phyloP scores from a whole-genome alignment of 129 eudicot species.

The Artemisia annua region DNA sequence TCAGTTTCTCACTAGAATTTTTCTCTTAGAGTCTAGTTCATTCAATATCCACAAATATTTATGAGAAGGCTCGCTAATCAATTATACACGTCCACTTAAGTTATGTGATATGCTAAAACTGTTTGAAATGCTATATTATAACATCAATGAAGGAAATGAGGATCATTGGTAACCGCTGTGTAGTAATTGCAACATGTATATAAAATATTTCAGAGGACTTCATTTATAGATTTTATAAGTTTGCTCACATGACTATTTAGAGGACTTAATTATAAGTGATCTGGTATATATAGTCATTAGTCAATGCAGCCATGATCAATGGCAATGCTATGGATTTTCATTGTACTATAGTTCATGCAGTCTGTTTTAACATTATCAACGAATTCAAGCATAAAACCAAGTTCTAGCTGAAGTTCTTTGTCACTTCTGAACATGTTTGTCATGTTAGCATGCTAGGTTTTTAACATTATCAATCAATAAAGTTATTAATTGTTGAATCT shows the following conservation, averaged over 20 bases:
- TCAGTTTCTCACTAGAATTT: not conserved
- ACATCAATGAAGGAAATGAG: not conserved
- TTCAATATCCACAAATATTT: constrained; percentile 4
- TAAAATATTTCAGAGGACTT: not conserved
- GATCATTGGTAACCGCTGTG: not conserved
- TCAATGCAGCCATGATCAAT: too few species aligned
- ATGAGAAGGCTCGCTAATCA: constrained; percentile 4
- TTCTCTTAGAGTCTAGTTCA: constrained; percentile 9
- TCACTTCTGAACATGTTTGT: not conserved
- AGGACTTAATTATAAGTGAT: constrained; percentile 1
- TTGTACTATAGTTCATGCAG: too few species aligned
- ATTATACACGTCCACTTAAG: not conserved
- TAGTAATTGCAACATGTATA: not conserved
- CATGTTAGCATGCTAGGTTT: not conserved
- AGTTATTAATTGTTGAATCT: not conserved
- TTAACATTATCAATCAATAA: not conserved
- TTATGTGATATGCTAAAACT: not conserved
- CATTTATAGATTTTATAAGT: not conserved
- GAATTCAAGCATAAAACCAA: too few species aligned
- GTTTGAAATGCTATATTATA: not conserved
- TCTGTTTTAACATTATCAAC: too few species aligned
- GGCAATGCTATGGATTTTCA: too few species aligned
- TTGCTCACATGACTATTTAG: not conserved
- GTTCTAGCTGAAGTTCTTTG: too few species aligned
- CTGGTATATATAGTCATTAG: not conserved